Percentiles rank a stretch among this genome's conserved stretches.
phyloP scores from a whole-genome alignment of 495 filamentous ascomycete species.

The Penicillium waksmanii region DNA sequence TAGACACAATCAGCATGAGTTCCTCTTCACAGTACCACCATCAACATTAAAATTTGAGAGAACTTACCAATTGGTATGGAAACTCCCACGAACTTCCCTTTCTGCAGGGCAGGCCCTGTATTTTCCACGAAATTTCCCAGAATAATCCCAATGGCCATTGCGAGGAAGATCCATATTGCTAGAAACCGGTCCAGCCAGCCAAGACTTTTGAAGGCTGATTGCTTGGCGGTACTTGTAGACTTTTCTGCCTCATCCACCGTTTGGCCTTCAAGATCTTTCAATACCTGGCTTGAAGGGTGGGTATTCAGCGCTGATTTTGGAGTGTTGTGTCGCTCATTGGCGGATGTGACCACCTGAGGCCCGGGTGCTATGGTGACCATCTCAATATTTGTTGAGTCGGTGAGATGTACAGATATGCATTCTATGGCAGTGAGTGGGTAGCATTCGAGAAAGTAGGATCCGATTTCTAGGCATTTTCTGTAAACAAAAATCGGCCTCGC shows the following conservation, averaged over 20 bases:
- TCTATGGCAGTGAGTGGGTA: too few species aligned
- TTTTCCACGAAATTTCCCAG: conserved; percentile 77
- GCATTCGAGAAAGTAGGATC: too few species aligned
- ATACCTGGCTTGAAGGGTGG: too few species aligned
- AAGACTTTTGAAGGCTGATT: conserved; percentile 57
- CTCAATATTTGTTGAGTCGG: too few species aligned
- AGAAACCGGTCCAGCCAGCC: conserved; percentile 76
- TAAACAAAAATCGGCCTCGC: too few species aligned
- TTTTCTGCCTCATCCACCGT: neutral
- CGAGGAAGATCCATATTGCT: conserved; percentile 83
- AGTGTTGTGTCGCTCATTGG: too few species aligned
- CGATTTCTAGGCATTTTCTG: too few species aligned
- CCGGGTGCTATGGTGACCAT: too few species aligned
- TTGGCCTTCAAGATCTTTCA: conserved; percentile 26
- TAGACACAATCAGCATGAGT: conserved; percentile 25
- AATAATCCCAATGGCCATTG: conserved; percentile 80
- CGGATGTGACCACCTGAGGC: too few species aligned
- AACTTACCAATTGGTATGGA: conserved; percentile 76
- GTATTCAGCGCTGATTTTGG: too few species aligned
- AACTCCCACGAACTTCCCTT: conserved; percentile 73
- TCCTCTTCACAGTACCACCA: too few species aligned
- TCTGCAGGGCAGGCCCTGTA: conserved; percentile 66
- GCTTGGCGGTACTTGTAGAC: conserved; percentile 9
- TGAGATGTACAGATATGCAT: too few species aligned
- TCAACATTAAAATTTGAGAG: neutral